A percentile compares a stretch with the other conserved stretches of the same genome.
Evolutionary conservation across 202 grass and related monocot genomes (phyloP).

Genomic region (Musa balbisiana): DNA sequence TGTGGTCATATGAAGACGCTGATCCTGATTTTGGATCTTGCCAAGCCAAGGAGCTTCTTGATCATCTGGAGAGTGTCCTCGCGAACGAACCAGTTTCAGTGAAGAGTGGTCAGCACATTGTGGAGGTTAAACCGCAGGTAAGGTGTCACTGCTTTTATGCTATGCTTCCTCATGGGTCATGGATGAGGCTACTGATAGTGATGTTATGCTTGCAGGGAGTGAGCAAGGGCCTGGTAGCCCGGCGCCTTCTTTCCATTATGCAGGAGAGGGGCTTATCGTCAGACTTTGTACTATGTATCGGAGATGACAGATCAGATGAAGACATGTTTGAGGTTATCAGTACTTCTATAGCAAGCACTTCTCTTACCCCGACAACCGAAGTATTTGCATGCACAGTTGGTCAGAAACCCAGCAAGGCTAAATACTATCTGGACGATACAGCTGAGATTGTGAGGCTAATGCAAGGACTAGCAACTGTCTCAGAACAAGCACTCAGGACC

Average conservation of each 20-base stretch:
- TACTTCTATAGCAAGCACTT: constrained; percentile 25
- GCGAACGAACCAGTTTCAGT: constrained; percentile 77
- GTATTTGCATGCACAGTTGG: constrained; percentile 89
- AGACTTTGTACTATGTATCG: constrained; percentile 79
- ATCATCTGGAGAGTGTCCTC: constrained; percentile 72
- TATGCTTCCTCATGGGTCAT: background rate
- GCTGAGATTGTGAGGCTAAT: constrained; percentile 80
- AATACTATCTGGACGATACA: constrained; percentile 72
- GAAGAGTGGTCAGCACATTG: constrained; percentile 51
- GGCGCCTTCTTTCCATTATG: constrained; percentile 43
- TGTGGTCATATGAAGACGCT: constrained; percentile 85
- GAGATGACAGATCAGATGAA: constrained; percentile 81
- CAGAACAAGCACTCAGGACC: constrained; percentile 33
- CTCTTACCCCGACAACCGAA: constrained; percentile 42
- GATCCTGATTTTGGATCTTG: constrained; percentile 91
- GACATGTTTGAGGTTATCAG: constrained; percentile 88
- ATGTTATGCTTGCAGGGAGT: constrained; percentile 45
- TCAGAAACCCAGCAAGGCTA: constrained; percentile 81
- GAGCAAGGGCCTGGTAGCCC: constrained; percentile 71
- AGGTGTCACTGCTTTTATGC: background rate
- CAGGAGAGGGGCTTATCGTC: constrained; percentile 40
- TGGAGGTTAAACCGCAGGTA: constrained; percentile 87
- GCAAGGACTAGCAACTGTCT: constrained; percentile 64
- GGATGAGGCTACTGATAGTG: background rate
- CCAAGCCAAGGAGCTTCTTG: constrained; percentile 85